These are phyloP conservation scores for Tetrapyrgos nigripes DNA, from an alignment of 1,284 basidiomycete genomes.

Conservation along the genomic window DNA sequence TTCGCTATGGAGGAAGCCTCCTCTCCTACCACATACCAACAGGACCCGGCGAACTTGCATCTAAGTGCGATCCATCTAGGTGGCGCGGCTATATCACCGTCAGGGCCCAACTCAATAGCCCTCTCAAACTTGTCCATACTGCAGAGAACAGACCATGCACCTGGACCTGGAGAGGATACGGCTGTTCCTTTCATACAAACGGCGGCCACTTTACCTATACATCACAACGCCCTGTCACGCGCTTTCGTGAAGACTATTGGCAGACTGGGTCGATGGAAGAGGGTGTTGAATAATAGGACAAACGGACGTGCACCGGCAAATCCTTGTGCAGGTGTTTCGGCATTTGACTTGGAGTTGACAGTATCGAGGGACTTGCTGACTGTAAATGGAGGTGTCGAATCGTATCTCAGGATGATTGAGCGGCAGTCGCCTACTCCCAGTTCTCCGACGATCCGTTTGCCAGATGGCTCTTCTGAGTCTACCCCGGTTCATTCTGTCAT, in stretches of 20 bases:
- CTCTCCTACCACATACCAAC: slow-evolving; percentile 31
- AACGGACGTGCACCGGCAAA: slow-evolving; percentile 43
- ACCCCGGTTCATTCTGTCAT: background rate
- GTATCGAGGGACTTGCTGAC: slow-evolving; percentile 62
- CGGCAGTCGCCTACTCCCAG: too few species aligned
- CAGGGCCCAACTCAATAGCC: slow-evolving; percentile 53
- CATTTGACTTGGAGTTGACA: slow-evolving; percentile 72
- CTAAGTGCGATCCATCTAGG: slow-evolving; percentile 46
- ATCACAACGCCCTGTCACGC: slow-evolving; percentile 72
- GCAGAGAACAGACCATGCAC: slow-evolving; percentile 48
- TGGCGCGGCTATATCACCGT: slow-evolving; percentile 33
- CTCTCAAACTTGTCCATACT: slow-evolving; percentile 51
- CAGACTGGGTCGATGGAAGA: slow-evolving; percentile 80
- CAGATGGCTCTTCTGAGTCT: background rate
- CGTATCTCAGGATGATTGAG: slow-evolving; percentile 68
- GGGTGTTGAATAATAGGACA: slow-evolving; percentile 70
- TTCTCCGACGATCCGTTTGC: too few species aligned
- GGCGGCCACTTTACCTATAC: slow-evolving; percentile 49
- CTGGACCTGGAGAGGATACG: slow-evolving; percentile 26
- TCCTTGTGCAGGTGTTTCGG: slow-evolving; percentile 60
- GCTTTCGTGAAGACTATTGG: slow-evolving; percentile 85
- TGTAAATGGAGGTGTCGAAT: slow-evolving; percentile 67
- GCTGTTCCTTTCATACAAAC: too few species aligned
- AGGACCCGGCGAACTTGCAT: slow-evolving; percentile 50
- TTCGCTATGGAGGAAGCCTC: slow-evolving; percentile 57